Evolutionary conservation across 371 early-diverging fungal genomes (phyloP).

Genomic region (Syncephalastrum contaminatum): DNA sequence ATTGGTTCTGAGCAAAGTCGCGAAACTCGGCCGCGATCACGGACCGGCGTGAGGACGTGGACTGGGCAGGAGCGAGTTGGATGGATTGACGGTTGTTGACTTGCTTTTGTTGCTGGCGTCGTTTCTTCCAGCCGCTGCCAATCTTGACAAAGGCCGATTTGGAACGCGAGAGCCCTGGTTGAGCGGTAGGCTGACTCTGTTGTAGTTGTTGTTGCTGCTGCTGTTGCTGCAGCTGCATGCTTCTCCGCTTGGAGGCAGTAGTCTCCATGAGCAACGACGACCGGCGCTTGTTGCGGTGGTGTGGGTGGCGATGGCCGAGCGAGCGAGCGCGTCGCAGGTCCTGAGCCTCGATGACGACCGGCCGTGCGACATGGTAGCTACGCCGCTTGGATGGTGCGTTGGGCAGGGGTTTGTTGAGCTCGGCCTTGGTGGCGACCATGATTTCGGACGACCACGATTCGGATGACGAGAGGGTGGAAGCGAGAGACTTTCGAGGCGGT

Average conservation of each 20-base stretch:
- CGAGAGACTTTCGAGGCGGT: conserved; percentile 26
- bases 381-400: conserved; percentile 18
- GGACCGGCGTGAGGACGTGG: too few species aligned
- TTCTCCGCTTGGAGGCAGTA: conserved; percentile 31
- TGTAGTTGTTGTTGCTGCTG: conserved; percentile 16
- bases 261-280: conserved; percentile 39
- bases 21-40: too few species aligned
- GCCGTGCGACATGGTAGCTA: conserved; percentile 19
- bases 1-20: too few species aligned
- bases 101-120: conserved; percentile 4
- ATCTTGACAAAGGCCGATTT: conserved; percentile 37
- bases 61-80: background rate
- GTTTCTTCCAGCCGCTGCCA: conserved; percentile 23
- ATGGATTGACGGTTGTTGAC: background rate
- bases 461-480: conserved; percentile 24
- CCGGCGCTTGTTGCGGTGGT: conserved; percentile 33
- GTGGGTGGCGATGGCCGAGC: conserved; percentile 20
- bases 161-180: conserved; percentile 11
- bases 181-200: background rate
- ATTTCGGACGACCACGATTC: conserved; percentile 35
- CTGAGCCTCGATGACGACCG: conserved; percentile 21
- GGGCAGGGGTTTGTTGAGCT: conserved; percentile 25
- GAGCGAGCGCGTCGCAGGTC: conserved; percentile 23
- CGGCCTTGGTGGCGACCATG: conserved; percentile 11
- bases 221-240: conserved; percentile 11